Evolutionary conservation across 768 basidiomycete species (phyloP).

Genomic region (Pleurotus tuber-regium): DNA sequence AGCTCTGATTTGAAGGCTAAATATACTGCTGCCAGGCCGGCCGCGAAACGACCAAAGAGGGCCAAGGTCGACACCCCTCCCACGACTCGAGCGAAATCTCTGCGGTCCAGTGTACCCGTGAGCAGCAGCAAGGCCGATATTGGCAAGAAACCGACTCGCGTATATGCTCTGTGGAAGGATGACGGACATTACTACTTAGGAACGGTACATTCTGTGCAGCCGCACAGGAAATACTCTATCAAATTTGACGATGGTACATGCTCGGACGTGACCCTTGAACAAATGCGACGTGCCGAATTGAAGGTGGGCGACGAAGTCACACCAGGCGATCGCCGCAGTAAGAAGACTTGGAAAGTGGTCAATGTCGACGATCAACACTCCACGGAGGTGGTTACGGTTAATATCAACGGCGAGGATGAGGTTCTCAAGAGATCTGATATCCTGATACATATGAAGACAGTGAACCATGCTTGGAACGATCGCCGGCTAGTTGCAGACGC

Average conservation of each 20-base stretch:
- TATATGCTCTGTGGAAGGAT: conserved; percentile 68
- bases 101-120: conserved; percentile 34
- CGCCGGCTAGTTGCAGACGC: conserved; percentile 40
- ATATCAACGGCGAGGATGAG: conserved; percentile 31
- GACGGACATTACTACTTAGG: conserved; percentile 65
- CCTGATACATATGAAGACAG: conserved; percentile 48
- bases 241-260: conserved; percentile 66
- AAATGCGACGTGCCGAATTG: conserved; percentile 53
- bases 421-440: conserved; percentile 37
- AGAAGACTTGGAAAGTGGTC: conserved; percentile 21
- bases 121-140: conserved; percentile 17
- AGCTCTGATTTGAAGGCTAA: conserved; percentile 17
- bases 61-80: conserved; percentile 15
- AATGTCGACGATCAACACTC: conserved; percentile 29
- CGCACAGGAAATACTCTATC: conserved; percentile 39
- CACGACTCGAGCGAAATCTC: conserved; percentile 28
- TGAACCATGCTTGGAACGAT: conserved; percentile 51
- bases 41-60: conserved; percentile 4
- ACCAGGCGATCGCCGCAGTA: conserved; percentile 26
- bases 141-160: conserved; percentile 41
- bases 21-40: conserved; percentile 18
- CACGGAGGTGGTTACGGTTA: conserved; percentile 33
- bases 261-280: conserved; percentile 42
- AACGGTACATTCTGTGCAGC: conserved; percentile 37
- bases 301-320: conserved; percentile 57